These are phyloP conservation scores for Quaeritorhiza haematococci DNA, from an alignment of 371 early-diverging fungal species.

Conservation along the genomic window DNA sequence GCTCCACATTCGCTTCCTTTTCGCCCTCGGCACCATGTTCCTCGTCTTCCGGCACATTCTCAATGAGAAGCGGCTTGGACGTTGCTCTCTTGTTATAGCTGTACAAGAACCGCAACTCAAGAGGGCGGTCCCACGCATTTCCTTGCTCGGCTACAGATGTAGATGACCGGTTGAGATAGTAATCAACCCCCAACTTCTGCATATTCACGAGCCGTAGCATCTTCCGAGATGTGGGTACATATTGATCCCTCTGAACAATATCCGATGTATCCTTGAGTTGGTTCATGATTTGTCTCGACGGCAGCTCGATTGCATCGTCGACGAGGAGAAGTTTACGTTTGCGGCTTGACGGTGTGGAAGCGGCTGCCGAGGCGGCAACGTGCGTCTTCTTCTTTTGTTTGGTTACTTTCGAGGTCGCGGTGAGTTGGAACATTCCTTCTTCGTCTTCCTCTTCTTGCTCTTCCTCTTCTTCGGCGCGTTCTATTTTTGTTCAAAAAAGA, in stretches of 20 bases:
- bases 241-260: constrained; percentile 13
- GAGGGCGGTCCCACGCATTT: no score
- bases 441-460: background rate
- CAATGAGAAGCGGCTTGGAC: no score
- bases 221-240: constrained; percentile 14
- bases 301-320: constrained; percentile 66
- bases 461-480: background rate
- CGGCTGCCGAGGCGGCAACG: background rate
- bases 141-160: no score
- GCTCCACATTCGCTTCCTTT: no score
- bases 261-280: constrained; percentile 48
- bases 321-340: constrained; percentile 62
- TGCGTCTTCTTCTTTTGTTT: background rate
- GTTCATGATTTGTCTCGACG: constrained; percentile 44
- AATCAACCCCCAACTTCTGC: constrained; percentile 4
- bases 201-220: constrained; percentile 6
- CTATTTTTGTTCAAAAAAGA: background rate
- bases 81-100: no score
- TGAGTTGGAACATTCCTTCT: background rate
- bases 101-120: no score
- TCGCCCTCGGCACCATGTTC: no score
- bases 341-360: constrained; percentile 27
- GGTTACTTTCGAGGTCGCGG: background rate
- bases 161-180: background rate
- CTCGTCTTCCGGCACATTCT: no score